These are phyloP conservation scores for Rosa lucieae DNA, from an alignment of 306 rosid species.

Conservation along the genomic window DNA sequence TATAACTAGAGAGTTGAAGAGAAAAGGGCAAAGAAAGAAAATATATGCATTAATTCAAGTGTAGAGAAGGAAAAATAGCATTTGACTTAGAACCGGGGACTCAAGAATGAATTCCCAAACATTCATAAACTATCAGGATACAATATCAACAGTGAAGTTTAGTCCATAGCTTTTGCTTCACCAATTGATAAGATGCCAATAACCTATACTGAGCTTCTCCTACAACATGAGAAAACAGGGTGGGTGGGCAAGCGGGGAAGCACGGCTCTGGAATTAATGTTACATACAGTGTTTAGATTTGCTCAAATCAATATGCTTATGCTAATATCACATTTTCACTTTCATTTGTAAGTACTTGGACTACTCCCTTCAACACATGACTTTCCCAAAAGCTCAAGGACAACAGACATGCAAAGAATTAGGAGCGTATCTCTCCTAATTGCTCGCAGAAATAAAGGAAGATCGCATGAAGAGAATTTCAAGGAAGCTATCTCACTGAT, in stretches of 20 bases:
- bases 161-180: not conserved
- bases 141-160: not conserved
- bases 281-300: not conserved
- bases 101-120: too few relatives aligned
- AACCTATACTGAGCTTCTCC: not conserved
- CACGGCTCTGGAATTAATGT: not conserved
- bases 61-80: not conserved
- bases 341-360: too few relatives aligned
- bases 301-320: not conserved
- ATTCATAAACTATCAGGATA: not conserved
- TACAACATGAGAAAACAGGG: too few relatives aligned
- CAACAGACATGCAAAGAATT: too few relatives aligned
- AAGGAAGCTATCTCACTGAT: too few relatives aligned
- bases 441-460: too few relatives aligned
- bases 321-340: not conserved
- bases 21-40: not conserved
- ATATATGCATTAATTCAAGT: not conserved
- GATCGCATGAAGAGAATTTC: too few relatives aligned
- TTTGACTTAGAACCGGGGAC: not conserved
- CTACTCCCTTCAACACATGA: too few relatives aligned
- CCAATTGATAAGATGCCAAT: not conserved
- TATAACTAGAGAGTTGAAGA: not conserved
- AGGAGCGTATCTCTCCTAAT: too few relatives aligned
- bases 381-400: too few relatives aligned
- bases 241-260: too few relatives aligned